Base-by-base conservation (phyloP, 495 filamentous ascomycete species). In the Corynascus novoguineensis region DNA sequence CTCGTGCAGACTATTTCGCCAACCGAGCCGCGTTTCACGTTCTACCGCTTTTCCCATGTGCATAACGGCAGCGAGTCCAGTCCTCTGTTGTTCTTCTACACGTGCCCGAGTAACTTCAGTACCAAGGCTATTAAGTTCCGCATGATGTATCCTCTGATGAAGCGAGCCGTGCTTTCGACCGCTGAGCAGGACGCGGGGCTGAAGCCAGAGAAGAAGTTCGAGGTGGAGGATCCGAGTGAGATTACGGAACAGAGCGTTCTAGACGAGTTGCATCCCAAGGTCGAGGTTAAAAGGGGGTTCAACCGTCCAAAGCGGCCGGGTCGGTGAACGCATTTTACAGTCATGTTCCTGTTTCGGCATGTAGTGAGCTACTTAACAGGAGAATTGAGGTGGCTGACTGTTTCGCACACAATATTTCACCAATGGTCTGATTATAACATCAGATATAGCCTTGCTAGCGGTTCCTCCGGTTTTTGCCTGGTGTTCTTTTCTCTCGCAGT, bases 121-220 rank as follows among this genome's bases (percentile, higher is more conserved):
- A 73, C 64, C 48, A 76, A 77, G 63, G 88, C 87, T 61, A 88
- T 97, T 74, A 96, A 90, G 72, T 89, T 90, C 68, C 83, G 90
- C 50, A 98, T 98, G 93, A 74, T 97, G 60, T 96, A 97, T 69
- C 90, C 95, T 31, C 84, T 89, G 32, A 88, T 88, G 61, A 88
- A 89, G 66, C 80, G 81, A 29, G 82, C 81, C 34, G 88, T 89
- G 7, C 74, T 95, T 40, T 67, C 75, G 15, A 65, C 89, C 29
- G 89, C 88, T 14, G 78, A 81, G 58, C 77, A 76, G 37, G 83
- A 88, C 60, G 85, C 84, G 15, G 88, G 88, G 5, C 70, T 96
- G 53, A 77, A 81, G 54, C 75, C 92, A 48, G 81, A 81, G 46
- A 96, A 92, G 77, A 91, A 86, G 63, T 79, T 83, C 62, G 77